Evolutionary conservation across 1,139 yeast species (phyloP).

Genomic region (Debaryomyces coudertii): DNA sequence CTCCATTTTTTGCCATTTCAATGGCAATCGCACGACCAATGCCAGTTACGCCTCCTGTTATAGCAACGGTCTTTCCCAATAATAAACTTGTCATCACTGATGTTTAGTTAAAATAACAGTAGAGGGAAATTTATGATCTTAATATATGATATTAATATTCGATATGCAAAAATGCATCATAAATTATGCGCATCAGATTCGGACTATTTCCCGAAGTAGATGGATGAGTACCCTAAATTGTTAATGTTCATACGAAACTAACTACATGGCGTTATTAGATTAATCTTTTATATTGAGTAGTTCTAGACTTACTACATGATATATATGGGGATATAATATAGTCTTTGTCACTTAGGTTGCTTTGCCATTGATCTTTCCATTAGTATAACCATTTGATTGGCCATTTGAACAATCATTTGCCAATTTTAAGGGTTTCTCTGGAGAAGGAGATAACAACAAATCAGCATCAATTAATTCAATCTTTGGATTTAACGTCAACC

Average conservation of each 20-base stretch:
- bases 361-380: background rate
- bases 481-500: constrained; percentile 46
- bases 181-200: background rate
- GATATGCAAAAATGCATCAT: background rate
- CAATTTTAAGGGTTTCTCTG: constrained; percentile 35
- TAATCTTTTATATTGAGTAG: background rate
- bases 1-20: constrained; percentile 26
- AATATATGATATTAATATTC: no score
- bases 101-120: background rate
- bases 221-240: background rate
- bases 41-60: constrained; percentile 46
- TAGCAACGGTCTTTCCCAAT: constrained; percentile 28
- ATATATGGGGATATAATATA: background rate
- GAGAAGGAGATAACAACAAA: constrained; percentile 37
- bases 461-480: constrained; percentile 45
- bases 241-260: background rate
- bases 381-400: background rate
- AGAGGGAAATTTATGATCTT: background rate
- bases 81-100: constrained; percentile 12
- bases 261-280: background rate
- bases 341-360: background rate
- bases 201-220: constrained; percentile 1
- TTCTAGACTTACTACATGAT: background rate
- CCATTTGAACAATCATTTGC: background rate
- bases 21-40: constrained; percentile 43